Conservation (phyloP, 73 alveolate species). For the Tetrahymena elliotti region DNA sequence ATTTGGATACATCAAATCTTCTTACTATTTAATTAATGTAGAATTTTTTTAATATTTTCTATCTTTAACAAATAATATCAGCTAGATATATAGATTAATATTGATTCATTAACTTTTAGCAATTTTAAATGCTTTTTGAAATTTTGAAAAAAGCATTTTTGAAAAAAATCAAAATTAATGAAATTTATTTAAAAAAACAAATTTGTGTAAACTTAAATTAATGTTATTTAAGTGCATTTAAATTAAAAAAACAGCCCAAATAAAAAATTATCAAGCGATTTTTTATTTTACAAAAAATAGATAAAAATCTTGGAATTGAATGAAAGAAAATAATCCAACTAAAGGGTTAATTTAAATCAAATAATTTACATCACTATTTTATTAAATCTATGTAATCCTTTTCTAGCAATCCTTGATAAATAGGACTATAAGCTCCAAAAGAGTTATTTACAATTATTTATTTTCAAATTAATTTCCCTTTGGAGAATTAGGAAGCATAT, state of each 20-base stretch:
- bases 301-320: background rate
- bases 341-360: background rate
- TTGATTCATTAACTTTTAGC: too few relatives aligned
- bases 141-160: too few relatives aligned
- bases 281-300: background rate
- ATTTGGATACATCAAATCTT: background rate
- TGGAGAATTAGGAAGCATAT: background rate
- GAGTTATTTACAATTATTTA: background rate
- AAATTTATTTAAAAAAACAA: too few relatives aligned
- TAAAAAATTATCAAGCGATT: background rate
- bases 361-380: background rate
- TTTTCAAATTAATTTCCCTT: background rate
- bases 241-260: background rate
- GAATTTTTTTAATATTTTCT: background rate
- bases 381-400: background rate
- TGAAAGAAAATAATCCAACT: background rate
- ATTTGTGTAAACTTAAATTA: background rate
- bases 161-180: too few relatives aligned
- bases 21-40: background rate
- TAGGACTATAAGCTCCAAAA: background rate
- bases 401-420: background rate
- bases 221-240: background rate
- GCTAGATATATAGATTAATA: too few relatives aligned
- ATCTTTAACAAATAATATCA: background rate
- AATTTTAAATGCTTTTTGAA: too few relatives aligned